Evolutionary conservation across 1,284 basidiomycete genomes (phyloP).

Genomic region (Sanghuangporus weigelae): DNA sequence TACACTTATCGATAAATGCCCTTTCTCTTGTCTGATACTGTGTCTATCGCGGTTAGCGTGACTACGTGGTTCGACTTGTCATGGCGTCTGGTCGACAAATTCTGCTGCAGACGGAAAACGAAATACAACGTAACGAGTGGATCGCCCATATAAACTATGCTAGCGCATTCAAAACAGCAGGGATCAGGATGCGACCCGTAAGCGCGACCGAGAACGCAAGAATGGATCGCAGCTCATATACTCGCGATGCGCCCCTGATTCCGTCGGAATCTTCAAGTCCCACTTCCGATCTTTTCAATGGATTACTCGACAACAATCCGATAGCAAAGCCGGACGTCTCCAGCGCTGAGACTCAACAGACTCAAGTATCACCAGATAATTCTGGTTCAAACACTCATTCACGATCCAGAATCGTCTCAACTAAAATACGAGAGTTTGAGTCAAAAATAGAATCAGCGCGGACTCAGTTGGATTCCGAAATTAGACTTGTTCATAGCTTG

Average conservation of each 20-base stretch:
- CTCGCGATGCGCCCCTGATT: conserved; percentile 21
- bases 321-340: background rate
- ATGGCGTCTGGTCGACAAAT: conserved; percentile 76
- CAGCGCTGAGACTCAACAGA: background rate
- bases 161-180: conserved; percentile 83
- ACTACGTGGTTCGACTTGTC: conserved; percentile 75
- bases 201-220: conserved; percentile 56
- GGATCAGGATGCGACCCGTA: conserved; percentile 77
- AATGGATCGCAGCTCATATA: conserved; percentile 24
- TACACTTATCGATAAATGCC: conserved; percentile 13
- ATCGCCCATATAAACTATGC: conserved; percentile 93
- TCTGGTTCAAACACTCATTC: conserved; percentile 36
- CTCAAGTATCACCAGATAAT: conserved; percentile 19
- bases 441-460: conserved; percentile 51
- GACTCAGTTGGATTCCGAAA: conserved; percentile 60
- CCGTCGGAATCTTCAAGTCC: conserved; percentile 20
- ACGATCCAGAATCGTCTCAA: conserved; percentile 53
- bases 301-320: background rate
- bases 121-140: conserved; percentile 87
- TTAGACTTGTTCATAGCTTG: conserved; percentile 79
- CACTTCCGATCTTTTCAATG: conserved; percentile 6
- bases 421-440: conserved; percentile 64
- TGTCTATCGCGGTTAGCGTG: conserved; percentile 40
- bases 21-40: conserved; percentile 2
- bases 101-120: conserved; percentile 72